Conservation (phyloP, 192 early-diverging fungal genomes). For the Coemansia sp. region DNA sequence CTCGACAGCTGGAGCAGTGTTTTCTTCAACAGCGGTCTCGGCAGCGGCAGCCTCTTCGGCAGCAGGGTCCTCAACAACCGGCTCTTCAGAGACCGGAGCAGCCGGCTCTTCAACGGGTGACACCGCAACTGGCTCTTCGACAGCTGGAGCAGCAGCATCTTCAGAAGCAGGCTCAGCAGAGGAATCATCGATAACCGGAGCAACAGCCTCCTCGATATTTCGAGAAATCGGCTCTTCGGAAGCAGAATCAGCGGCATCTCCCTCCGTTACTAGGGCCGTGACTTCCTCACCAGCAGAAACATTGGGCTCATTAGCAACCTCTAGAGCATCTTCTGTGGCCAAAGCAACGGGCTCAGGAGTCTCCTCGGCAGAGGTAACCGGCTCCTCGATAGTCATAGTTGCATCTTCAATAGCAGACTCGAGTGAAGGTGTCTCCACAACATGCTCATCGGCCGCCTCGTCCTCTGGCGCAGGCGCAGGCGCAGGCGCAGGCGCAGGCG, state of each 20-base stretch:
- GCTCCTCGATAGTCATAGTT: not conserved
- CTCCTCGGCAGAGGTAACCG: not conserved
- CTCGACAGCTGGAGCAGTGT: not conserved
- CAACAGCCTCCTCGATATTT: not conserved
- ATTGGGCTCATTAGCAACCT: not conserved
- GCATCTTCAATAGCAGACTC: no score
- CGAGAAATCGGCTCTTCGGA: not conserved
- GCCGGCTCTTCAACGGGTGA: not conserved
- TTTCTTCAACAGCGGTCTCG: not conserved
- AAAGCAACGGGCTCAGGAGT: not conserved
- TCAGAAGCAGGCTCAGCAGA: not conserved
- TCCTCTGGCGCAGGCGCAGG: not conserved
- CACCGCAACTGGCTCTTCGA: not conserved
- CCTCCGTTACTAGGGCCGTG: no score
- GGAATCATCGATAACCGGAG: not conserved
- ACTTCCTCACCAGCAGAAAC: not conserved
- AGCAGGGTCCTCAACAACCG: not conserved
- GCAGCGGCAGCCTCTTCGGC: not conserved
- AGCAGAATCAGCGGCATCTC: not conserved
- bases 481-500: not conserved
- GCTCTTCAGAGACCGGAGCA: not conserved
- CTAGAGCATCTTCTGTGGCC: not conserved
- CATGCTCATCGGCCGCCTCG: not conserved
- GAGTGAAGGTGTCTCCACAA: not conserved
- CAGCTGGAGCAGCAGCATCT: not conserved